A percentile compares a stretch with the other conserved stretches of the same genome.
phyloP scores from a whole-genome alignment of 2,329 filamentous ascomycete genomes.

The Phialophora expanda region DNA sequence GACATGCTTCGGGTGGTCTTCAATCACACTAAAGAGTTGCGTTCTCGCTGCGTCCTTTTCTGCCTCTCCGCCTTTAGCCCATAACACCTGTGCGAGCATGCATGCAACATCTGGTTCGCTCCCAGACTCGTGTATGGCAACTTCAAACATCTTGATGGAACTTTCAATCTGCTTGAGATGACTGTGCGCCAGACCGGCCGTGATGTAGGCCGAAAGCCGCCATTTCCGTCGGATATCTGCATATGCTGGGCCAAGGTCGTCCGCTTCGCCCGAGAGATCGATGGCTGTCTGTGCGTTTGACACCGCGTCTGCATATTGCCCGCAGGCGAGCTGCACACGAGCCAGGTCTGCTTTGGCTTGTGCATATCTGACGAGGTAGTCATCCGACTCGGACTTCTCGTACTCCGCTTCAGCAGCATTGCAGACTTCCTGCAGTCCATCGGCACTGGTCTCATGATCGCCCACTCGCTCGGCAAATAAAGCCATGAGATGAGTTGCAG shows the following conservation, averaged over 20 bases:
- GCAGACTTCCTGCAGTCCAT: conserved; percentile 70
- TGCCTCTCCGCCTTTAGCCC: conserved; percentile 80
- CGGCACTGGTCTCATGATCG: conserved; percentile 68
- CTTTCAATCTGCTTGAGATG: conserved; percentile 68
- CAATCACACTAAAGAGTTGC: conserved; percentile 79
- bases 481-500: conserved; percentile 76
- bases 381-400: conserved; percentile 77
- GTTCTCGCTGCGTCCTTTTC: conserved; percentile 78
- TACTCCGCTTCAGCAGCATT: conserved; percentile 77
- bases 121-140: conserved; percentile 74
- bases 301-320: conserved; percentile 69
- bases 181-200: conserved; percentile 81
- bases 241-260: conserved; percentile 67
- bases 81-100: conserved; percentile 86
- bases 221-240: conserved; percentile 69
- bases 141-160: conserved; percentile 78
- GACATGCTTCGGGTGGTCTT: conserved; percentile 74
- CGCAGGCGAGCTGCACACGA: conserved; percentile 75
- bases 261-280: conserved; percentile 71
- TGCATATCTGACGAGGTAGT: conserved; percentile 76
- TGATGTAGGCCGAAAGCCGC: conserved; percentile 82
- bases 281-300: conserved; percentile 83
- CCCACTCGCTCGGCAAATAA: conserved; percentile 81
- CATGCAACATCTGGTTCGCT: conserved; percentile 80
- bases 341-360: conserved; percentile 86